Evolutionary conservation across 768 basidiomycete species (phyloP).

Genomic region (Exidia glandulosa): DNA sequence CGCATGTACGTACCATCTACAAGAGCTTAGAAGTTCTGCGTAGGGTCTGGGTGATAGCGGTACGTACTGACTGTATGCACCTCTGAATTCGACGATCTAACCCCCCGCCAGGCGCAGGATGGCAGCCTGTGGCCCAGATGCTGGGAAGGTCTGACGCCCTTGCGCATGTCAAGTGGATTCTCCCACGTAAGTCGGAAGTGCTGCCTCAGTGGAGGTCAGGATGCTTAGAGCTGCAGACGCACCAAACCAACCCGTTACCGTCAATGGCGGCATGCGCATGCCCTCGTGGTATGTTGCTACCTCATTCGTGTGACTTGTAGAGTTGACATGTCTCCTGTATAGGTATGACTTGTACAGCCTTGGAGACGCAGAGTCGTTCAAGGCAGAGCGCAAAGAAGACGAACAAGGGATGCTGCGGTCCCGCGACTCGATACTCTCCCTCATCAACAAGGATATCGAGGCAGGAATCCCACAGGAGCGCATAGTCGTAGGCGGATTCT

Average conservation of each 20-base stretch:
- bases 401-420: constrained; percentile 64
- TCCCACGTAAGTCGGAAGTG: constrained; percentile 58
- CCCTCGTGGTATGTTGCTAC: constrained; percentile 49
- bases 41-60: constrained; percentile 69
- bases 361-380: constrained; percentile 31
- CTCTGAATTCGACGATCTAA: neutral
- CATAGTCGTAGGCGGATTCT: constrained; percentile 83
- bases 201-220: neutral
- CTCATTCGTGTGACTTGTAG: neutral
- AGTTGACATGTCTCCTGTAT: constrained; percentile 1
- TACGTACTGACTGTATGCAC: neutral
- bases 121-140: constrained; percentile 65
- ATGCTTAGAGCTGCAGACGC: constrained; percentile 21
- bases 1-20: neutral
- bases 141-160: constrained; percentile 44
- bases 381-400: constrained; percentile 42
- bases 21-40: neutral
- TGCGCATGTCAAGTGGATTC: constrained; percentile 77
- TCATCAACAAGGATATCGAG: constrained; percentile 68
- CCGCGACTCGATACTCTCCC: constrained; percentile 44
- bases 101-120: constrained; percentile 36
- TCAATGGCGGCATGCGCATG: constrained; percentile 65
- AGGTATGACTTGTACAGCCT: constrained; percentile 76
- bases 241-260: constrained; percentile 51
- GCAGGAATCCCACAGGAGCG: constrained; percentile 55